These are phyloP conservation scores for Saitozyma sp. DNA, from an alignment of 768 basidiomycete species.

Conservation along the genomic window DNA sequence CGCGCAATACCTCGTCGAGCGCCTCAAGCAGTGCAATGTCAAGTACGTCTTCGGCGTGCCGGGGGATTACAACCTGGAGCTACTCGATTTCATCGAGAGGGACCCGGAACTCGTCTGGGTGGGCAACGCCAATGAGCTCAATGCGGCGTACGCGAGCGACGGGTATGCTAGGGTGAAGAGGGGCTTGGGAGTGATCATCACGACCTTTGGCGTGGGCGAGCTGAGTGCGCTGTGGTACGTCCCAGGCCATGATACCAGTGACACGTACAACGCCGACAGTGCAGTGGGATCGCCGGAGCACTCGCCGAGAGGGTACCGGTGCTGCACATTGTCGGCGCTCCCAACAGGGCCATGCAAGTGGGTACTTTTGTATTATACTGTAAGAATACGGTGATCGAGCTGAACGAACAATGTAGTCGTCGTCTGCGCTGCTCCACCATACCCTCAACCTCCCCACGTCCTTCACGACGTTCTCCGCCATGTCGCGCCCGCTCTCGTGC, in stretches of 20 bases:
- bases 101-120: slow-evolving; percentile 78
- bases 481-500: slow-evolving; percentile 71
- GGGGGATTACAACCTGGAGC: slow-evolving; percentile 41
- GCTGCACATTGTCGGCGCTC: slow-evolving; percentile 81
- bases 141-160: slow-evolving; percentile 77
- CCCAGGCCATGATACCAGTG: slow-evolving; percentile 52
- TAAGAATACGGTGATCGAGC: background rate
- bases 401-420: background rate
- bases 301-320: slow-evolving; percentile 81
- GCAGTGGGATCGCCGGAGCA: slow-evolving; percentile 61
- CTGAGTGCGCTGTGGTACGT: slow-evolving; percentile 66
- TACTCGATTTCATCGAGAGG: slow-evolving; percentile 74
- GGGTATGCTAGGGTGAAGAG: slow-evolving; percentile 88
- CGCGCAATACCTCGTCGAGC: slow-evolving; percentile 48
- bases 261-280: slow-evolving; percentile 75
- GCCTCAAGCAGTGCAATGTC: slow-evolving; percentile 46
- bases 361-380: background rate
- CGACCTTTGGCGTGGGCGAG: slow-evolving; percentile 90
- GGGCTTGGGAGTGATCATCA: slow-evolving; percentile 55
- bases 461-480: slow-evolving; percentile 76
- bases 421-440: slow-evolving; percentile 67
- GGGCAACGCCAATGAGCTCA: slow-evolving; percentile 61
- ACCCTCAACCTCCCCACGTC: slow-evolving; percentile 76
- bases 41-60: slow-evolving; percentile 55
- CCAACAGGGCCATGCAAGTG: slow-evolving; percentile 72